Base-by-base conservation (phyloP, 176 grass and related monocot genomes). In the Carex parvula region DNA sequence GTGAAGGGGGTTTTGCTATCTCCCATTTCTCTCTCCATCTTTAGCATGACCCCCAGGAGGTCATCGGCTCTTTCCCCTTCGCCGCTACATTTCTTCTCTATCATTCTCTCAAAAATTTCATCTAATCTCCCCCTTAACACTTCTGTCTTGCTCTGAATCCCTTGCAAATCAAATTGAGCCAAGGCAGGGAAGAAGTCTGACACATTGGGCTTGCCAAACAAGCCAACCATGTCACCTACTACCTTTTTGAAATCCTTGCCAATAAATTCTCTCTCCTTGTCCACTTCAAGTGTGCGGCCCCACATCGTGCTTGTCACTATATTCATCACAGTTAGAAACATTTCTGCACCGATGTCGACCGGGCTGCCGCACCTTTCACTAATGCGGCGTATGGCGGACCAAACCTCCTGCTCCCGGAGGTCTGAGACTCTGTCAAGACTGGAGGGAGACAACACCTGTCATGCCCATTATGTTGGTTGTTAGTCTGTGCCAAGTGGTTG, bases 251-350 rank as follows among this genome's bases (percentile, higher is more conserved):
- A 91, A 53, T 91, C 80, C 22, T 48, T 91, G 22, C 73, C 84
- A 35, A 86, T 44, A 2, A 13, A 67, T 57, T 26, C 48, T 53
- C 73, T 61, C 65, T 86, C 86, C 35, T 84, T 59, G 17, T 76
- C 73, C 17, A 13, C 60, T 37, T 80, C 87, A 1, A 81, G 10
- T 8, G 54, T 86, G 1, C 80, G 73, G 8, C 90, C 84, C 90
- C 87, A 91, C 13, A 91, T 18, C 13, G 66, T 81, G 72, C 54
- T 78, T 32, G 87, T 88, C 53, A 91, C 39, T 54, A 81, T 60
- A 57, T 91, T 91, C 84, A 88, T 84, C 35, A 46, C 33, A 12
- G 29, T 67, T 13, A 88, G 87, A 79, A 91, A 88, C 80, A 77
- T 84, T 61, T 88, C 72, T 10, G 20, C 80, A 16, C 87, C 64